phyloP scores from a whole-genome alignment of 352 stramenopile species.

The Phytopythium montanum region DNA sequence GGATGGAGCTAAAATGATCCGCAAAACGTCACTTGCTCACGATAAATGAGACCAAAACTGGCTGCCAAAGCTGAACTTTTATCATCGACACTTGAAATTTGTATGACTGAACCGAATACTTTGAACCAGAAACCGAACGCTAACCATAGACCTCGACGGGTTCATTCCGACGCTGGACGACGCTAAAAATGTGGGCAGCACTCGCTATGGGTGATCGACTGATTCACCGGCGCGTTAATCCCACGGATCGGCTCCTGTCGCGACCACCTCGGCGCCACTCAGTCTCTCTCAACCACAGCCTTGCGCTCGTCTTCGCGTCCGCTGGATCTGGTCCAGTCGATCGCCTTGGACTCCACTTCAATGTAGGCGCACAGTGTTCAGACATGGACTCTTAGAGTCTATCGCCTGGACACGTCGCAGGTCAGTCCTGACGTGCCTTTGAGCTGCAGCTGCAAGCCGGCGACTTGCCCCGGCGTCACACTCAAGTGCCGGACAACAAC shows the following conservation, averaged over 20 bases:
- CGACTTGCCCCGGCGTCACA: not conserved
- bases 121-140: not conserved
- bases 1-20: not conserved
- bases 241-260: not conserved
- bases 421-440: not conserved
- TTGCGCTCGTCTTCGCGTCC: not conserved
- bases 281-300: not conserved
- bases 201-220: not conserved
- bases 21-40: not conserved
- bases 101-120: not conserved
- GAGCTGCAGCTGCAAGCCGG: not conserved
- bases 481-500: not conserved
- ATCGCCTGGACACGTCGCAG: not conserved
- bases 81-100: not conserved
- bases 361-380: not conserved
- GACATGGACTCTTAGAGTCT: not conserved
- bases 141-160: not conserved
- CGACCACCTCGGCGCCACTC: not conserved
- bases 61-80: not conserved
- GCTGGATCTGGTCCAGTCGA: constrained; percentile 1
- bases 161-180: not conserved
- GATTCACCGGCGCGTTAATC: not conserved
- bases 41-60: constrained; percentile 1
- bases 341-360: not conserved
- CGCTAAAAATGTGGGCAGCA: not conserved